These are phyloP conservation scores for Zizania latifolia DNA, from an alignment of 176 grass and related monocot genomes.

Conservation along the genomic window DNA sequence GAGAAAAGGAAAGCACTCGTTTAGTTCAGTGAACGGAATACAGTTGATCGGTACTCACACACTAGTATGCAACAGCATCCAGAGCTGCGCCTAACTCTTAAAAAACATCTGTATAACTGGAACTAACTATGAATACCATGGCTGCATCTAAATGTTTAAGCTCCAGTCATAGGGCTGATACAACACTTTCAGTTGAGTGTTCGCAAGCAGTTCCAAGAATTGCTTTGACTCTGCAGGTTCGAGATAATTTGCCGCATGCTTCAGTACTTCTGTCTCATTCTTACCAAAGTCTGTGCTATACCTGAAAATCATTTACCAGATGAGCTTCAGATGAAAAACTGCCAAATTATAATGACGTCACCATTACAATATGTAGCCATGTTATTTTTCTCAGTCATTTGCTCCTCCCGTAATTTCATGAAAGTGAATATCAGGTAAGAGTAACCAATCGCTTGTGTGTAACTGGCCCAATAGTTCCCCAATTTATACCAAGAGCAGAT, in stretches of 20 bases:
- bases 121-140: background rate
- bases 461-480: background rate
- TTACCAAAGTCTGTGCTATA: conserved; percentile 88
- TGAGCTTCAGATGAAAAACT: background rate
- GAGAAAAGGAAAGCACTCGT: background rate
- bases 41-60: background rate
- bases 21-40: conserved; percentile 1
- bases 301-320: conserved; percentile 41
- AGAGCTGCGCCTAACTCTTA: background rate
- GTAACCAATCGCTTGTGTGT: background rate
- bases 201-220: conserved; percentile 67
- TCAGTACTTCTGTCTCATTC: conserved; percentile 74
- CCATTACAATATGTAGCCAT: background rate
- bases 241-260: conserved; percentile 88
- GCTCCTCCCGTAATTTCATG: background rate
- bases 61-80: background rate
- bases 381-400: background rate
- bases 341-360: background rate
- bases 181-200: conserved; percentile 61
- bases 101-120: background rate
- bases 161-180: conserved; percentile 90
- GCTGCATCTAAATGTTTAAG: conserved; percentile 50
- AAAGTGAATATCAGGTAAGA: background rate
- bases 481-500: background rate
- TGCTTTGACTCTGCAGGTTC: conserved; percentile 57